Base-by-base conservation (phyloP, 2,329 filamentous ascomycete genomes). In the Pyricularia grisea region DNA sequence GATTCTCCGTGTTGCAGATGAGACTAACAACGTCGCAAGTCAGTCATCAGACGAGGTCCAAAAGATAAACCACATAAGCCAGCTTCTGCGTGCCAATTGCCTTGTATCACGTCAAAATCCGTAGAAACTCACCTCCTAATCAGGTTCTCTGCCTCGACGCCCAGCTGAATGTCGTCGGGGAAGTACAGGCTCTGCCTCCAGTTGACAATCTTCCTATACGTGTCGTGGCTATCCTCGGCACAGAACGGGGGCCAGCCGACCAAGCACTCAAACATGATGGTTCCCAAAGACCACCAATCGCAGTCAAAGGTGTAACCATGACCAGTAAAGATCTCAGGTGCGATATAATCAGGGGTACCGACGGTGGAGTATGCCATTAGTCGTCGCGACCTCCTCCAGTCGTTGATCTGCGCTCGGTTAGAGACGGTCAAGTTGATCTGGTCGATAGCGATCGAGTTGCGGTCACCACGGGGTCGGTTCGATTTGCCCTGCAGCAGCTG, bases 191-290 rank as follows among this genome's bases (percentile, higher is more conserved):
- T 93, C 76, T 97, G 91, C 69, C 92, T 90, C 95, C 95, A 99
- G 82, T 97, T 97, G 75, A 99, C 93, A 79, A 99, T 99, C 86
- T 99, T 99, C 73, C 94, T 91, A 81, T 99, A 99, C 1, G 95
- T 98, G 79, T 98, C 95, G 77, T 97, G 94, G 71, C 93, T 92
- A 78, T 98, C 94, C 79, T 99, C 95, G 25, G 95, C 94, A 79
- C 95, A 99, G 87, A 99, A 99, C 33, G 95, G 95, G 69, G 95
- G 95, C 95, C 95, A 99, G 75, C 95, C 95, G 71, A 99, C 93
- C 73, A 99, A 85, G 79, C 95, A 99, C 81, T 99, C 95, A 76
- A 98, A 99, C 95, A 99, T 98, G 81, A 99, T 99, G 64, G 95
- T 97, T 68, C 95, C 95, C 67, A 99, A 87, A 27, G 92, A 97